Base-by-base conservation (phyloP, 2,329 filamentous ascomycete species). In the Dothideomycetes sp. region DNA sequence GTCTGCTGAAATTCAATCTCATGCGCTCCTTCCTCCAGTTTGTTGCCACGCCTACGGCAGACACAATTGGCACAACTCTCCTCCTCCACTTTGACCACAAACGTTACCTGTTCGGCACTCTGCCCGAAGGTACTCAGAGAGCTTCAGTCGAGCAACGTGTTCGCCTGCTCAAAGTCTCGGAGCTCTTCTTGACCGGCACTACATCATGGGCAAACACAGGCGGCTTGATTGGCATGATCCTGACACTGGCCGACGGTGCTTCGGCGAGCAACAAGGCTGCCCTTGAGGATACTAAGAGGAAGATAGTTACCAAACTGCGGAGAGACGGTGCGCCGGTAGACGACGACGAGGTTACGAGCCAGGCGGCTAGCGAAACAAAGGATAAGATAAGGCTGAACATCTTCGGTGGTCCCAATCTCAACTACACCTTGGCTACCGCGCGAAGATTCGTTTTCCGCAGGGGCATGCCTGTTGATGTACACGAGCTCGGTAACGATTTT, bases 381-480 rank as follows among this genome's bases (percentile, higher is more conserved):
- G 44, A 58, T 29, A 60, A 55, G 40, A 51, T 56, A 11, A 63
- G 60, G 13, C 55, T 87, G 44, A 74, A 71, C n/a, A 67, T 96
- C 10, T 83, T 93, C 56, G 88, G 84, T 3, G 78, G 81, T 4
- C 77, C 78, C 37, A 96, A 96, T 56, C 62, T 96, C 41, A 74
- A 78, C 32, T 82, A 95, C 55, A 71, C 77, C 5, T 62, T 98
- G 43, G 88, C 86, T n/a, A 84, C 87, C 0, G 80, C 82, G 12
- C 75, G 91, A 32, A 70, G 80, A 22, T 94, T 94, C 60, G 77
- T 96, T 35, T 89, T 95, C 53, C 75, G 91, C 25, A 87, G 84
- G 51, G 81, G 84, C 1, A 72, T 94, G 56, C 81, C 82, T 0
- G 63, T 95, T n/a, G 67, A 65, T 22, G 70, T 81, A 1, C 70